These are phyloP conservation scores for Talaromyces sp. DNA, from an alignment of 2,329 filamentous ascomycete species.

Conservation along the genomic window DNA sequence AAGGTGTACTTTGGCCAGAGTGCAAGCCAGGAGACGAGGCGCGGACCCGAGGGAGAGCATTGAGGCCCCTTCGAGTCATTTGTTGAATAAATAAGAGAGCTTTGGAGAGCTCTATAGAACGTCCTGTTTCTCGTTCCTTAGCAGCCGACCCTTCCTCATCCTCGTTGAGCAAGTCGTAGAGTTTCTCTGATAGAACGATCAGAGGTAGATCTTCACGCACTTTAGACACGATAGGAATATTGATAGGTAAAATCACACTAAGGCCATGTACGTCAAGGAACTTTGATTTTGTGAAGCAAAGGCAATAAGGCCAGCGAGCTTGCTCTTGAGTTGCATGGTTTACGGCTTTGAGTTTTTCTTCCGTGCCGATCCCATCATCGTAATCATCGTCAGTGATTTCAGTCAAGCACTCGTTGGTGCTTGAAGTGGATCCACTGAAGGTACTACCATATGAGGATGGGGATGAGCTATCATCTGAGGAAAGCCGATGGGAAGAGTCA, in stretches of 20 bases:
- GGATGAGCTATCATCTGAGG: constrained; percentile 28
- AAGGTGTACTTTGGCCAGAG: constrained; percentile 34
- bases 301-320: constrained; percentile 11
- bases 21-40: constrained; percentile 30
- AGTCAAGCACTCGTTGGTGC: constrained; percentile 17
- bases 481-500: constrained; percentile 24
- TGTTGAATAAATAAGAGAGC: constrained; percentile 33
- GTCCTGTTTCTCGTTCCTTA: constrained; percentile 25
- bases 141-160: constrained; percentile 25
- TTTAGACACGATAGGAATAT: constrained; percentile 20
- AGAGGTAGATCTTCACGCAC: constrained; percentile 36
- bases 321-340: constrained; percentile 11
- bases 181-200: constrained; percentile 32
- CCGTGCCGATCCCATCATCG: constrained; percentile 16
- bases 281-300: constrained; percentile 11
- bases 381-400: constrained; percentile 30
- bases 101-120: constrained; percentile 30
- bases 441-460: constrained; percentile 26
- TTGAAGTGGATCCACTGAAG: constrained; percentile 28
- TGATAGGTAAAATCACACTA: constrained; percentile 23
- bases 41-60: constrained; percentile 28
- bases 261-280: constrained; percentile 16
- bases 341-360: constrained; percentile 14
- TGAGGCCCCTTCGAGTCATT: constrained; percentile 34
- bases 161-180: constrained; percentile 30